phyloP scores from a whole-genome alignment of 768 basidiomycete species.

The Sporobolomyces roseus region DNA sequence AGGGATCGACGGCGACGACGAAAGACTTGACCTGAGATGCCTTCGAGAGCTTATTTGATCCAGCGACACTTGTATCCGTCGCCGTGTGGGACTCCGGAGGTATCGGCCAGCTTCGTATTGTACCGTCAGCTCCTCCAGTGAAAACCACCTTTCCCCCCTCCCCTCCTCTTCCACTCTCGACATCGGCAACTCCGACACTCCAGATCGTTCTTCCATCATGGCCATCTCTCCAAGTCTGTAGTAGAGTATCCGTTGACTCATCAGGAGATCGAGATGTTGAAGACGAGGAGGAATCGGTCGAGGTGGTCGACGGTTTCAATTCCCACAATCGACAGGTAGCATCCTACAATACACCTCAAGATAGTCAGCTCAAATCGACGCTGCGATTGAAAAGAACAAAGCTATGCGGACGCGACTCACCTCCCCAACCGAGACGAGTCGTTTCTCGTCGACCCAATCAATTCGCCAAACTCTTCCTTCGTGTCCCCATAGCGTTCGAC shows the following conservation, averaged over 20 bases:
- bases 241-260: neutral
- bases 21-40: conserved; percentile 7
- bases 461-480: conserved; percentile 27
- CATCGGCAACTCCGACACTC: neutral
- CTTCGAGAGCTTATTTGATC: neutral
- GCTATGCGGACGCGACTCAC: too few relatives aligned
- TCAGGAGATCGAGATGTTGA: too few relatives aligned
- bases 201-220: conserved; percentile 31
- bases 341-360: neutral
- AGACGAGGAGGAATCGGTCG: too few relatives aligned
- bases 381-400: too few relatives aligned
- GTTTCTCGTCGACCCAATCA: conserved; percentile 2
- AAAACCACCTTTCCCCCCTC: neutral
- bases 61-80: too few relatives aligned
- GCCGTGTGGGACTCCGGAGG: too few relatives aligned
- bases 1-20: conserved; percentile 2
- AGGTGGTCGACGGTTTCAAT: neutral
- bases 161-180: neutral
- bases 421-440: conserved; percentile 5
- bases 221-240: conserved; percentile 9
- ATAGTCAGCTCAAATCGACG: too few relatives aligned
- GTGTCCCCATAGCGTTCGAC: conserved; percentile 13
- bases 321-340: conserved; percentile 22
- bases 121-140: conserved; percentile 31
- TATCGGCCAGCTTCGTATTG: conserved; percentile 4